Evolutionary conservation across 768 basidiomycete species (phyloP).

Genomic region (Boletus rubroflammeus): DNA sequence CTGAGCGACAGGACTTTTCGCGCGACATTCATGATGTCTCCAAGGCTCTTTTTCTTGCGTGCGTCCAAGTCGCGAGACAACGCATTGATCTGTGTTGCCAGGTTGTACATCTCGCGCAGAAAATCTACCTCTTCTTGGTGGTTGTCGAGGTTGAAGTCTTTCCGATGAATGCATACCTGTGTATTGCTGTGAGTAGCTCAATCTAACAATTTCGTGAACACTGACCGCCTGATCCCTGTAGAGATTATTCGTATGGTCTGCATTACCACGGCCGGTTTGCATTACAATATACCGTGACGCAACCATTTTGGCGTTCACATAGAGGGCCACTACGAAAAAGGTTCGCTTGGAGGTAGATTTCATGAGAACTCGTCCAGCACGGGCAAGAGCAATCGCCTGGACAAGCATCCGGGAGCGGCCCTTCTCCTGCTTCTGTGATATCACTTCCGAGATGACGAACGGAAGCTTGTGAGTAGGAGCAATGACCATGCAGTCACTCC

Average conservation of each 20-base stretch:
- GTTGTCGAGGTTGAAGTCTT: background rate
- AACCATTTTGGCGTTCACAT: background rate
- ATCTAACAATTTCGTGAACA: background rate
- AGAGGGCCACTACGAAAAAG: conserved; percentile 16
- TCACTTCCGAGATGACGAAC: conserved; percentile 13
- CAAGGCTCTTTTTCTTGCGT: background rate
- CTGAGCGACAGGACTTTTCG: background rate
- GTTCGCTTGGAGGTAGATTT: background rate
- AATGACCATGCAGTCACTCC: conserved; percentile 6
- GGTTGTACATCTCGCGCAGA: conserved; percentile 14
- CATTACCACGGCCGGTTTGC: background rate
- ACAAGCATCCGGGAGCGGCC: conserved; percentile 12
- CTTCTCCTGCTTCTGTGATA: background rate
- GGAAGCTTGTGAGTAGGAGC: background rate
- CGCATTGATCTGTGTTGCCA: background rate
- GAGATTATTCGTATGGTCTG: no score
- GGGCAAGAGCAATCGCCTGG: conserved; percentile 3
- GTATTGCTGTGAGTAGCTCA: background rate
- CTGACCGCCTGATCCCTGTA: no score
- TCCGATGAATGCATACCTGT: conserved; percentile 5
- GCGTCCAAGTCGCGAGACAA: conserved; percentile 1
- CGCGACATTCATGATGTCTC: background rate
- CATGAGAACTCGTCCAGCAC: background rate
- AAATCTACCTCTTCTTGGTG: background rate
- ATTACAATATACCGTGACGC: conserved; percentile 1